Percentiles rank a stretch among this genome's conserved stretches.
phyloP scores from a whole-genome alignment of 1,284 basidiomycete genomes.

The Pulveroboletus sp. region DNA sequence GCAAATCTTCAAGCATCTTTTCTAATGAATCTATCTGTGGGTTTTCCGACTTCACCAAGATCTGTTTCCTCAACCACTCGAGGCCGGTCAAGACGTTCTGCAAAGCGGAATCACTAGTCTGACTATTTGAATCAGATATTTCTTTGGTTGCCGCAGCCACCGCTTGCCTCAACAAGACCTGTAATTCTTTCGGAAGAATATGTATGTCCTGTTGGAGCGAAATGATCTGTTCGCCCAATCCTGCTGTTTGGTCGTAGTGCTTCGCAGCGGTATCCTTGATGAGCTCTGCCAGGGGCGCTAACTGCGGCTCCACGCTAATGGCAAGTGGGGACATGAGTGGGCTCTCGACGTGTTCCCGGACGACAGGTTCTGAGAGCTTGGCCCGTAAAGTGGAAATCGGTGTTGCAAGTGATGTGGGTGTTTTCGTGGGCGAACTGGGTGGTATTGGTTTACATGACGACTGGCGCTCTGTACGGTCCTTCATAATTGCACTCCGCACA shows the following conservation, averaged over 20 bases:
- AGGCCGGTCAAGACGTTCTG: constrained; percentile 24
- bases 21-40: constrained; percentile 23
- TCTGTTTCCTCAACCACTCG: constrained; percentile 25
- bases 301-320: constrained; percentile 15
- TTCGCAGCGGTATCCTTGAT: constrained; percentile 42
- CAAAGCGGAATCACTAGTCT: constrained; percentile 7
- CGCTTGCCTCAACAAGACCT: constrained; percentile 19
- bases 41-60: constrained; percentile 17
- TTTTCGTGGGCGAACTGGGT: constrained; percentile 13
- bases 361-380: constrained; percentile 26
- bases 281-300: constrained; percentile 36
- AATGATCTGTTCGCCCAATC: constrained; percentile 39
- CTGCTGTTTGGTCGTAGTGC: constrained; percentile 39
- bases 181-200: constrained; percentile 29
- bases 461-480: constrained; percentile 1
- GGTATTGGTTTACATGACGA: constrained; percentile 5
- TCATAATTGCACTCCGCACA: constrained; percentile 27
- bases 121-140: not conserved
- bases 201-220: constrained; percentile 42
- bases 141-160: constrained; percentile 5
- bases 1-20: constrained; percentile 30
- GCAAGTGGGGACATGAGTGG: constrained; percentile 16
- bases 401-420: not conserved
- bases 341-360: constrained; percentile 26
- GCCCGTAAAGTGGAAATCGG: constrained; percentile 15